phyloP scores from a whole-genome alignment of 139 green algal genomes.

The Micractinium sp. region DNA sequence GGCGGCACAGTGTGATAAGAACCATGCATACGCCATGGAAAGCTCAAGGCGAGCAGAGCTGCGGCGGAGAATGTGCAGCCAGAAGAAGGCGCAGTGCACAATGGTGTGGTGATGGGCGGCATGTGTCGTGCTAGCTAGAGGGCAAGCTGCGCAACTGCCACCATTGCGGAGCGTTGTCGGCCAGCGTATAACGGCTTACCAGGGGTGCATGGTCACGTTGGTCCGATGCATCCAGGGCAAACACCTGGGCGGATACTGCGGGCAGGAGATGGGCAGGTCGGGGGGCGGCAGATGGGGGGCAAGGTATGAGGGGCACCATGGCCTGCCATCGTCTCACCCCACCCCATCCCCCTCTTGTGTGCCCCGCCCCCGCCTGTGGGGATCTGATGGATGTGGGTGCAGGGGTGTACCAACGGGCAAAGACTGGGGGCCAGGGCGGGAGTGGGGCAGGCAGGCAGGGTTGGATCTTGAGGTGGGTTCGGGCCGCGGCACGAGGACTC shows the following conservation, averaged over 20 bases:
- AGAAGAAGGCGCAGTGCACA: too few species aligned
- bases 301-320: too few species aligned
- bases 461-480: not conserved
- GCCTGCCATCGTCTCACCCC: too few species aligned
- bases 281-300: too few species aligned
- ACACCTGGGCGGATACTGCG: slow-evolving; percentile 5
- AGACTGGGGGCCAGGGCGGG: too few species aligned
- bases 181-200: not conserved
- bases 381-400: too few species aligned
- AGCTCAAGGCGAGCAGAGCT: too few species aligned
- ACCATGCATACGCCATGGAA: not conserved
- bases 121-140: not conserved
- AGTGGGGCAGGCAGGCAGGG: not conserved
- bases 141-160: not conserved
- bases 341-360: too few species aligned
- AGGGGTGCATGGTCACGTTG: not conserved
- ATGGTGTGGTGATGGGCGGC: not conserved
- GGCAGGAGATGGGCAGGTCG: not conserved
- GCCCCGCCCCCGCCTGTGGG: too few species aligned
- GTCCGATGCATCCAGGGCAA: not conserved
- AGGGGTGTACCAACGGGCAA: too few species aligned
- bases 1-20: not conserved
- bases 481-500: slow-evolving; percentile 41
- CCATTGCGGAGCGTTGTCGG: not conserved
- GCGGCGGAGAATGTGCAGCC: not conserved